A percentile compares a stretch with the other conserved stretches of the same genome.
Conservation (phyloP, 2,329 filamentous ascomycete species). For the Hypoxylon sp. region DNA sequence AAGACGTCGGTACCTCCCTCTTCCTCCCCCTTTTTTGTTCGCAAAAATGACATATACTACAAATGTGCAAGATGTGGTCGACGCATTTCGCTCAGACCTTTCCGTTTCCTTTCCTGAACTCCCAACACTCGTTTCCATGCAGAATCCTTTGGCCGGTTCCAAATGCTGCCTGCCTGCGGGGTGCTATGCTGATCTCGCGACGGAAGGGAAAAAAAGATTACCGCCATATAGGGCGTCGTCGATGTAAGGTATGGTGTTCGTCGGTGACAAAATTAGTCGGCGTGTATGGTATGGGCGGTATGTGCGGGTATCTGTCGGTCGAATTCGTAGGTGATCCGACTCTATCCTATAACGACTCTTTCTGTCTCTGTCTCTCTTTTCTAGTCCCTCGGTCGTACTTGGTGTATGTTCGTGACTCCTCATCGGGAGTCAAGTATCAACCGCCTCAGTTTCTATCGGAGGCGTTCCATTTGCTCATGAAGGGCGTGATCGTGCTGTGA, state of each 20-base stretch:
- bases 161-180: conserved; percentile 11
- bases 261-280: not conserved
- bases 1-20: too few species aligned
- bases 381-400: not conserved
- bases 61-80: too few species aligned
- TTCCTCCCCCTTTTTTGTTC: too few species aligned
- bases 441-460: conserved; percentile 35
- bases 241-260: too few species aligned
- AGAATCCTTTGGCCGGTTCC: not conserved
- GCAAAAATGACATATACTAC: too few species aligned
- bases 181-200: conserved; percentile 22
- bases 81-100: not conserved
- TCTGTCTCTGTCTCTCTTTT: not conserved
- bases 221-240: too few species aligned
- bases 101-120: not conserved
- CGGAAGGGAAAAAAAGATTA: too few species aligned
- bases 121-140: not conserved
- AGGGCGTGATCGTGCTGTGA: conserved; percentile 39
- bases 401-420: not conserved
- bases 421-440: not conserved
- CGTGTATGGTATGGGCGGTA: not conserved
- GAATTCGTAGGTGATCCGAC: too few species aligned
- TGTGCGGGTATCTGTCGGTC: not conserved
- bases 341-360: not conserved
- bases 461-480: conserved; percentile 43